Evolutionary conservation across 2,329 filamentous ascomycete species (phyloP).

Genomic region (Apiospora arundinis): DNA sequence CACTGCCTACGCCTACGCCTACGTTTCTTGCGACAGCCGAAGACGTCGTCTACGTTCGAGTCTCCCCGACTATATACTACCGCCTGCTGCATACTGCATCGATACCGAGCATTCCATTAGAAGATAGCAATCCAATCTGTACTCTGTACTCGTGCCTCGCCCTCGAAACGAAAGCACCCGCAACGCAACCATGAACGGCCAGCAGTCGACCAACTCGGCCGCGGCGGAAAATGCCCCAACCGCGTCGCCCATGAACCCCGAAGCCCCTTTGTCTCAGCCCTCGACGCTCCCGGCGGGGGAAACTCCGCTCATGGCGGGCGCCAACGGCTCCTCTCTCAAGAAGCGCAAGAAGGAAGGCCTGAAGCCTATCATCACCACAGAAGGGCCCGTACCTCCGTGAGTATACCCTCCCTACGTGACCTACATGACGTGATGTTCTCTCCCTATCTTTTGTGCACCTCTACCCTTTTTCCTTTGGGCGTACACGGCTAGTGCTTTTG

Average conservation of each 20-base stretch:
- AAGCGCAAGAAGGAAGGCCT: conserved; percentile 78
- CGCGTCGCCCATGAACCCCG: conserved; percentile 11
- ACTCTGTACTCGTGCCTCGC: not conserved
- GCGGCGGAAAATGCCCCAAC: not conserved
- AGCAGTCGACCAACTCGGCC: conserved; percentile 7
- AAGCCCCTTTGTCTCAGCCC: conserved; percentile 14
- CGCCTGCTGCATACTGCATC: no score
- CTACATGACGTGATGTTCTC: conserved; percentile 33
- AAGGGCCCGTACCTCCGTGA: conserved; percentile 52
- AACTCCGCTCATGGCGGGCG: conserved; percentile 41
- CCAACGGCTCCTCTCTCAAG: conserved; percentile 55
- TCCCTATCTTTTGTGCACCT: conserved; percentile 22
- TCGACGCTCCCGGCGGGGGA: conserved; percentile 18
- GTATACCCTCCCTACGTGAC: conserved; percentile 35
- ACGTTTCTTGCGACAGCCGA: not conserved
- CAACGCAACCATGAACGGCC: conserved; percentile 3
- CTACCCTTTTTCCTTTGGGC: conserved; percentile 15
- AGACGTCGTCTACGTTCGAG: not conserved
- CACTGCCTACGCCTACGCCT: not conserved
- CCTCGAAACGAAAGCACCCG: not conserved
- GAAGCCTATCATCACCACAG: conserved; percentile 79
- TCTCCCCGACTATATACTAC: not conserved
- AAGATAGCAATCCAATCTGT: not conserved
- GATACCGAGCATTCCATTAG: conserved; percentile 3
- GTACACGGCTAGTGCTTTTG: not conserved